Evolutionary conservation across 345 rosid species (phyloP).

Genomic region (Leavenworthia alabamica): DNA sequence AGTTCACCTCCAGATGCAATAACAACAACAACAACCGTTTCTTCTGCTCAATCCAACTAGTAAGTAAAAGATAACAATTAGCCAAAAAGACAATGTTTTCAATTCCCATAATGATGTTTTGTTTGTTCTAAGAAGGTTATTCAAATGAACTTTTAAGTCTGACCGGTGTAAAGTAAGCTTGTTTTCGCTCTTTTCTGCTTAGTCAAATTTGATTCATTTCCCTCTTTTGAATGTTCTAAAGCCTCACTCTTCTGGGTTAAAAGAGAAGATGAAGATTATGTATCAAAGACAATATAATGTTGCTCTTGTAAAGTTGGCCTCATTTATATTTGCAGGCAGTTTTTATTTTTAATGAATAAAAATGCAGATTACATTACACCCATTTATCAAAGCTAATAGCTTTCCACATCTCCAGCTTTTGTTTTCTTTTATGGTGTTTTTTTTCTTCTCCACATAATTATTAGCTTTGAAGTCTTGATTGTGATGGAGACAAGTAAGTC

Average conservation of each 20-base stretch:
- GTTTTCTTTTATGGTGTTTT: neutral
- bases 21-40: constrained; percentile 25
- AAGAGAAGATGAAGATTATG: constrained; percentile 24
- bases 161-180: constrained; percentile 42
- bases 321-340: constrained; percentile 35
- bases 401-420: neutral
- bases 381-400: constrained; percentile 1
- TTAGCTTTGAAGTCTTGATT: neutral
- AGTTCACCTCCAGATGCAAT: constrained; percentile 43
- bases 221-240: constrained; percentile 22
- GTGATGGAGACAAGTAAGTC: constrained; percentile 20
- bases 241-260: constrained; percentile 23
- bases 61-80: constrained; percentile 26
- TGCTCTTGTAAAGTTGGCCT: constrained; percentile 46
- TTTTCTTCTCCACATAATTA: neutral
- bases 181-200: constrained; percentile 28
- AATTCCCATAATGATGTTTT: constrained; percentile 29
- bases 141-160: constrained; percentile 30
- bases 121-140: constrained; percentile 32
- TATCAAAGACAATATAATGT: constrained; percentile 28
- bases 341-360: constrained; percentile 3
- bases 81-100: constrained; percentile 27
- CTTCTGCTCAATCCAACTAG: constrained; percentile 49
- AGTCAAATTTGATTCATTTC: constrained; percentile 31
- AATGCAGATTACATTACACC: constrained; percentile 22